phyloP scores from a whole-genome alignment of 2,329 filamentous ascomycete genomes.

The Ophiostoma australiae region DNA sequence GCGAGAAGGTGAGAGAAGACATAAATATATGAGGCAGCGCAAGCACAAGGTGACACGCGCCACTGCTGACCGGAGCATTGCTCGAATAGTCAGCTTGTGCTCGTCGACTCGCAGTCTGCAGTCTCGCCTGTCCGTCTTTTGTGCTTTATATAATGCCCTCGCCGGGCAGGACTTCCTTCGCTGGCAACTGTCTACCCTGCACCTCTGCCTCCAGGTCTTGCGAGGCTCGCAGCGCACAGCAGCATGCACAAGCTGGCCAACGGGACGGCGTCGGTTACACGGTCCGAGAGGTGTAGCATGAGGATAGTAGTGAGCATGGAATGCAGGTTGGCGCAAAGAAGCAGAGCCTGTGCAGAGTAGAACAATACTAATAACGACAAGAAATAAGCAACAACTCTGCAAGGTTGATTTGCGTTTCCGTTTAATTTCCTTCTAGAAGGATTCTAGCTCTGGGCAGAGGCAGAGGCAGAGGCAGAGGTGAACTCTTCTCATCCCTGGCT shows the following conservation, averaged over 20 bases:
- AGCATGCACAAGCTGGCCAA: neutral
- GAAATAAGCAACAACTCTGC: neutral
- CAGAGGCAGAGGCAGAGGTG: neutral
- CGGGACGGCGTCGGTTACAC: neutral
- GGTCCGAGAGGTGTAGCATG: too few relatives aligned
- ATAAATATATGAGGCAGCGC: neutral
- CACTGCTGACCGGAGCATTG: neutral
- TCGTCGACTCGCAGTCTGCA: neutral
- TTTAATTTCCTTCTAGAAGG: conserved; percentile 9
- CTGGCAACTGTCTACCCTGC: neutral
- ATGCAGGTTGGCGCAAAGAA: too few relatives aligned
- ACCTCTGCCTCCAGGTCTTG: neutral
- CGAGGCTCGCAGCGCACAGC: neutral
- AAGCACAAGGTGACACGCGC: neutral
- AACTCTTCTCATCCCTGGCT: neutral
- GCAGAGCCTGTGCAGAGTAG: too few relatives aligned
- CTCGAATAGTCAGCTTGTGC: neutral
- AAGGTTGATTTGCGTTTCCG: neutral
- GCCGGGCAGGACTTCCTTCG: neutral
- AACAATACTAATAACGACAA: neutral
- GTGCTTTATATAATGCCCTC: neutral
- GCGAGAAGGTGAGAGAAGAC: neutral
- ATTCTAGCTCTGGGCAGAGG: neutral
- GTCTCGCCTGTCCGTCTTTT: neutral
- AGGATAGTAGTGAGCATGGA: too few relatives aligned